These are phyloP conservation scores for Candida hungchunana DNA, from an alignment of 805 yeast species.

Conservation along the genomic window DNA sequence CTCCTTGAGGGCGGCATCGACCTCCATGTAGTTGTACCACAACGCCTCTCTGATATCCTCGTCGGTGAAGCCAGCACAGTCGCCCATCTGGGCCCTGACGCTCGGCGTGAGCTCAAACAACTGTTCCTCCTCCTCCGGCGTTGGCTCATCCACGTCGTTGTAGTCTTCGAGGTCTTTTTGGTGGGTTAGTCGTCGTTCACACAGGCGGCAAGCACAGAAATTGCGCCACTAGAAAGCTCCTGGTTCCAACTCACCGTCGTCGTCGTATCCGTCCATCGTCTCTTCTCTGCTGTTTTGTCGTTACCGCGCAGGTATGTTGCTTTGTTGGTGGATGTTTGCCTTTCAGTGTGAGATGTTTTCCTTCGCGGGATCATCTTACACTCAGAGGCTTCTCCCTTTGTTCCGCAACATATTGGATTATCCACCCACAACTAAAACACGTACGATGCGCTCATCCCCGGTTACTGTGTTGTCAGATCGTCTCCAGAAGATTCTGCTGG, in stretches of 20 bases:
- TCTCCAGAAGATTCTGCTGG: slow-evolving; percentile 4
- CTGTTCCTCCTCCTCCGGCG: slow-evolving; percentile 37
- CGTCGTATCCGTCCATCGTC: slow-evolving; percentile 18
- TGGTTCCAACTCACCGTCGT: slow-evolving; percentile 28
- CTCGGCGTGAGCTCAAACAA: slow-evolving; percentile 41
- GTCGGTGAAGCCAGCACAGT: slow-evolving; percentile 41
- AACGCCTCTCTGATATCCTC: slow-evolving; percentile 51
- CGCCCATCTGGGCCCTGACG: slow-evolving; percentile 34
- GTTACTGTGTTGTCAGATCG: slow-evolving; percentile 4
- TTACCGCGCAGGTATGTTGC: not conserved
- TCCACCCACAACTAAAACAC: too few species aligned
- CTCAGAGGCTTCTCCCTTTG: too few species aligned
- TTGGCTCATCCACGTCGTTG: slow-evolving; percentile 28
- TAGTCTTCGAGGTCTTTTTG: slow-evolving; percentile 29
- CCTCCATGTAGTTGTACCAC: slow-evolving; percentile 54
- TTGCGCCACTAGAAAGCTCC: too few species aligned
- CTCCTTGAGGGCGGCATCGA: slow-evolving; percentile 48
- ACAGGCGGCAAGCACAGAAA: too few species aligned
- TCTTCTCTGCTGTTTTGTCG: too few species aligned
- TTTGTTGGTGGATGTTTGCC: too few species aligned
- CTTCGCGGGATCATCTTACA: too few species aligned
- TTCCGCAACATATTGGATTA: too few species aligned
- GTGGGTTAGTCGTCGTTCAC: too few species aligned
- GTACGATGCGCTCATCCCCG: not conserved
- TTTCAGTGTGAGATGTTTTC: too few species aligned